Conservation (phyloP, 2,329 filamentous ascomycete genomes). For the Thelonectria discophora region DNA sequence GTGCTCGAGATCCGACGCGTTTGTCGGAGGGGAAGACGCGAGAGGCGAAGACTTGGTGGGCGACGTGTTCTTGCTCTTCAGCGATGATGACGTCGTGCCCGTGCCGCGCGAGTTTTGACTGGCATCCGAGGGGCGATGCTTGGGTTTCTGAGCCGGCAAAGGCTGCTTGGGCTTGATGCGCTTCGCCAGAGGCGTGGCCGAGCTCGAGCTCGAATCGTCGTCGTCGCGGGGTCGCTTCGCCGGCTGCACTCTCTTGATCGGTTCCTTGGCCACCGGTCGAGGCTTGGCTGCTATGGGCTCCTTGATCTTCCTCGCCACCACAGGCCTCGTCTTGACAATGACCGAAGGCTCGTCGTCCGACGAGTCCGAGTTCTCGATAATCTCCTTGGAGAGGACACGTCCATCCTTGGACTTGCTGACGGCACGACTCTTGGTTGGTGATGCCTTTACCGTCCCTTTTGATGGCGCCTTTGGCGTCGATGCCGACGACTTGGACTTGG, state of each 20-base stretch:
- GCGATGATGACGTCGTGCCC: constrained; percentile 49
- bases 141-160: constrained; percentile 45
- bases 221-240: constrained; percentile 63
- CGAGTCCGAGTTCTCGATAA: constrained; percentile 65
- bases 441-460: constrained; percentile 39
- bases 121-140: constrained; percentile 59
- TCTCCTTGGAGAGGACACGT: constrained; percentile 63
- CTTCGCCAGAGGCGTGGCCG: constrained; percentile 66
- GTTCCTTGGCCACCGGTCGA: constrained; percentile 43
- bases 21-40: constrained; percentile 72
- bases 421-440: constrained; percentile 54
- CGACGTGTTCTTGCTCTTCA: constrained; percentile 63
- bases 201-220: constrained; percentile 67
- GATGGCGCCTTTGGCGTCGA: background rate
- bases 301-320: constrained; percentile 41
- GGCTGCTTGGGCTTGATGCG: constrained; percentile 62
- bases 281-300: constrained; percentile 46
- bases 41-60: constrained; percentile 71
- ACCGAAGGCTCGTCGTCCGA: constrained; percentile 59
- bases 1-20: constrained; percentile 69
- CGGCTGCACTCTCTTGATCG: constrained; percentile 45
- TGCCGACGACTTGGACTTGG: constrained; percentile 47
- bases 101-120: constrained; percentile 57
- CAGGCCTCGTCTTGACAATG: constrained; percentile 46
- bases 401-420: constrained; percentile 50